Percentiles rank a stretch among this genome's conserved stretches.
Evolutionary conservation across 176 grass and related monocot species (phyloP).

Genomic region (Ensete ventricosum): DNA sequence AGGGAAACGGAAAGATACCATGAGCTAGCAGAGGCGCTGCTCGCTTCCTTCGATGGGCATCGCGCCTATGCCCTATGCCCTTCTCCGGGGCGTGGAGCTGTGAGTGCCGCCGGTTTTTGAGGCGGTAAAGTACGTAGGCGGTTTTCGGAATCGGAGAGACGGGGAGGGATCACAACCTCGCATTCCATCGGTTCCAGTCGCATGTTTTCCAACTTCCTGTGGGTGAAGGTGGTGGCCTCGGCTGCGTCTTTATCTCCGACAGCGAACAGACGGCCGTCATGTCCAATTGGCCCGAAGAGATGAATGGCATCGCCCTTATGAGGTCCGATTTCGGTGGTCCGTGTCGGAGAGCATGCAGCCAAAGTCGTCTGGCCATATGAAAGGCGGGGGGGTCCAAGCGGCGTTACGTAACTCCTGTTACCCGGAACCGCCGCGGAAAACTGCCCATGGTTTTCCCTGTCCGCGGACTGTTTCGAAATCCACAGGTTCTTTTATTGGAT

Average conservation of each 20-base stretch:
- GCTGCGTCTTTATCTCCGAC: not conserved
- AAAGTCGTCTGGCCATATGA: not conserved
- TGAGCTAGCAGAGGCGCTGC: too few species aligned
- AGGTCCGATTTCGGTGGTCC: too few species aligned
- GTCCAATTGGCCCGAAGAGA: not conserved
- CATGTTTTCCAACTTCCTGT: not conserved
- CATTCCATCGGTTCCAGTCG: too few species aligned
- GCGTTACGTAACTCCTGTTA: not conserved
- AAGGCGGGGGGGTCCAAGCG: not conserved
- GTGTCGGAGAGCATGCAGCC: too few species aligned
- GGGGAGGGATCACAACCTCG: not conserved
- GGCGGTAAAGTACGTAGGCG: not conserved
- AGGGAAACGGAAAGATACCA: too few species aligned
- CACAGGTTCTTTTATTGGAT: not conserved
- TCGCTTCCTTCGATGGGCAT: too few species aligned
- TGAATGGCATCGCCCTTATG: too few species aligned
- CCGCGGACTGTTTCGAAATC: not conserved
- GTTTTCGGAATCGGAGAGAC: not conserved
- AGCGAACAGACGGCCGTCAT: not conserved
- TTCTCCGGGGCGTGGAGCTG: not conserved
- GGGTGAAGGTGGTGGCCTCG: not conserved
- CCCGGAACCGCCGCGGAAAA: not conserved
- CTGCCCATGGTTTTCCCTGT: not conserved
- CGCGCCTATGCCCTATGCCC: too few species aligned
- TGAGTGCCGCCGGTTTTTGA: constrained; percentile 17